Percentiles rank a stretch among this genome's conserved stretches.
These are phyloP conservation scores for Nannochloropsis salina DNA, from an alignment of 108 stramenopile species.

Conservation along the genomic window DNA sequence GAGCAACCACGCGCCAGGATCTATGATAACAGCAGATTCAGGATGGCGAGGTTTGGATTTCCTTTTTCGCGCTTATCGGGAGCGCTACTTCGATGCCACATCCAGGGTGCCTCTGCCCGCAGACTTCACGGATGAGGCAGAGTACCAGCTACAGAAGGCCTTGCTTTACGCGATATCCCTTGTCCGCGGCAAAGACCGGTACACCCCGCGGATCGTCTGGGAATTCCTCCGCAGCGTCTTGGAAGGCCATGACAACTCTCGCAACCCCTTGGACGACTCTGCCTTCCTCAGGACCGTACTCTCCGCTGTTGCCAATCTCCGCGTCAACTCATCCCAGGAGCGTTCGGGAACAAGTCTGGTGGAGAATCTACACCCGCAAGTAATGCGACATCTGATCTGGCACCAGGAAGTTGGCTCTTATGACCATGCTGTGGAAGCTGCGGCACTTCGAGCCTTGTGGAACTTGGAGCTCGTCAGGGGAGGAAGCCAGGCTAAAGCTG, in stretches of 20 bases:
- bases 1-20: background rate
- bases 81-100: conserved; percentile 16
- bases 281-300: background rate
- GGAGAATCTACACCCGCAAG: background rate
- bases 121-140: conserved; percentile 1
- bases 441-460: conserved; percentile 2
- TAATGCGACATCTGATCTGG: background rate
- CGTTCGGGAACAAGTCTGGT: background rate
- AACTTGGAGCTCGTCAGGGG: background rate
- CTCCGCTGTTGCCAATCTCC: background rate
- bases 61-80: background rate
- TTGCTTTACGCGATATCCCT: background rate
- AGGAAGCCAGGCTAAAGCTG: background rate
- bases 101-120: background rate
- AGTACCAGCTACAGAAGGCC: background rate
- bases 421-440: background rate
- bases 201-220: background rate
- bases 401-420: conserved; percentile 9
- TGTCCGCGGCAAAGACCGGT: background rate
- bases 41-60: background rate
- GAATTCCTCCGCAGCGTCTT: background rate
- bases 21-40: background rate
- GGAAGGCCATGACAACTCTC: background rate
- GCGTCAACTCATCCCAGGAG: background rate
- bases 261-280: conserved; percentile 10